Evolutionary conservation across 75 land plant genomes (phyloP).

Genomic region (Azolla pinnata): DNA sequence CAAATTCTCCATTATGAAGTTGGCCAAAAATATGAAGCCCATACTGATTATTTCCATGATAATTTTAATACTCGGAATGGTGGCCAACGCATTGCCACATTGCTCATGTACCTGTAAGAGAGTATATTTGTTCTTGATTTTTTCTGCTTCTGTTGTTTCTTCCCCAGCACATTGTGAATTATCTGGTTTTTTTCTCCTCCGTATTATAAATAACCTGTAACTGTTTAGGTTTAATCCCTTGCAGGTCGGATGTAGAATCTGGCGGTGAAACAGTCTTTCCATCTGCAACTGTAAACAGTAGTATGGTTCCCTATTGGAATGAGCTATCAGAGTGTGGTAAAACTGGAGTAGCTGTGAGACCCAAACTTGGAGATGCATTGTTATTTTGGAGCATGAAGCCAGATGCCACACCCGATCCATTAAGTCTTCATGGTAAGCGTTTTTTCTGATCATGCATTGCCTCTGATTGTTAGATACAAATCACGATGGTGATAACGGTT

Average conservation of each 20-base stretch:
- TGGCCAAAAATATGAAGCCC: conserved; percentile 33
- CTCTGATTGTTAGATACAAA: background rate
- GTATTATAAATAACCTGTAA: no score
- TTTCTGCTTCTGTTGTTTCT: background rate
- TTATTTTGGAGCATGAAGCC: conserved; percentile 98
- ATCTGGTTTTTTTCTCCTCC: no score
- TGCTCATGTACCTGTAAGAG: conserved; percentile 21
- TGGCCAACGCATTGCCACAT: conserved; percentile 31
- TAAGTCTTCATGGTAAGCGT: conserved; percentile 78
- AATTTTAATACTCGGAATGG: conserved; percentile 24
- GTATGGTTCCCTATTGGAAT: conserved; percentile 55
- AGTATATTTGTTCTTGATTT: background rate
- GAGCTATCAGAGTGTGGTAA: conserved; percentile 79
- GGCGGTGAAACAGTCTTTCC: conserved; percentile 96
- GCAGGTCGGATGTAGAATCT: conserved; percentile 85
- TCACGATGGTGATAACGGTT: background rate
- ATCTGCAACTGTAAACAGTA: conserved; percentile 57
- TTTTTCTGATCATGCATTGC: background rate
- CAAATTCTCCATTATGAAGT: conserved; percentile 30
- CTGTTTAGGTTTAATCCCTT: background rate
- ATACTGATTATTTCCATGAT: conserved; percentile 32
- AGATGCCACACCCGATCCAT: conserved; percentile 73
- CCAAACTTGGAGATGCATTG: conserved; percentile 84
- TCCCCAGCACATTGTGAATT: no score
- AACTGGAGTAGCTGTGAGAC: conserved; percentile 69